A percentile compares a stretch with the other conserved stretches of the same genome.
Conservation (phyloP, 1,284 basidiomycete genomes). For the Dichomitus squalens region DNA sequence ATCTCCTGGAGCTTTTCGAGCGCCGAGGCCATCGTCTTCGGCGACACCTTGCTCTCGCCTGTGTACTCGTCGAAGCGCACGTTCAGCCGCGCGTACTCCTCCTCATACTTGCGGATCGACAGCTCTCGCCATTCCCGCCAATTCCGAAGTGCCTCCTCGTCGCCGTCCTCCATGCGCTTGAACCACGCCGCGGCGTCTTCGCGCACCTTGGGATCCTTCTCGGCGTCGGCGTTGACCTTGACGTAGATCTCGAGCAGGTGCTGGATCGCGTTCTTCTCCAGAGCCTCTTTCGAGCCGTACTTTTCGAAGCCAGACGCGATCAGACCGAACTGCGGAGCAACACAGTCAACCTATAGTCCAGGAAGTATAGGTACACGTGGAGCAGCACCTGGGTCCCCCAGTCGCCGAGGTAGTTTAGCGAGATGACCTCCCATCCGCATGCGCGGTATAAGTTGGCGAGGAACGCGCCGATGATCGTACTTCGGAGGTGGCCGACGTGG, state of each 20-base stretch:
- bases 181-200: constrained; percentile 89
- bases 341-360: not conserved
- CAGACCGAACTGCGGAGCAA: constrained; percentile 65
- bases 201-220: constrained; percentile 74
- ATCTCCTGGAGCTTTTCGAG: constrained; percentile 62
- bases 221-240: constrained; percentile 88
- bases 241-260: constrained; percentile 97
- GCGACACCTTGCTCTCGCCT: constrained; percentile 89
- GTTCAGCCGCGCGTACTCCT: constrained; percentile 91
- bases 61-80: constrained; percentile 94
- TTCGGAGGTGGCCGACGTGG: constrained; percentile 96
- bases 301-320: constrained; percentile 93
- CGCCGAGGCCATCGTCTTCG: constrained; percentile 77
- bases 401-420: constrained; percentile 94
- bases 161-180: constrained; percentile 96
- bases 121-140: constrained; percentile 95
- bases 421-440: constrained; percentile 90
- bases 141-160: constrained; percentile 80
- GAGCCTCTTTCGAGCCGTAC: constrained; percentile 85
- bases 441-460: constrained; percentile 90
- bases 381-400: constrained; percentile 85
- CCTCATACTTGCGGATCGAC: constrained; percentile 89
- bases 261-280: constrained; percentile 90
- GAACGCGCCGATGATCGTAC: constrained; percentile 98
- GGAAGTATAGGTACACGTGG: not conserved